Evolutionary conservation across 2,329 filamentous ascomycete genomes (phyloP).

Genomic region (Sporothrix luriei): DNA sequence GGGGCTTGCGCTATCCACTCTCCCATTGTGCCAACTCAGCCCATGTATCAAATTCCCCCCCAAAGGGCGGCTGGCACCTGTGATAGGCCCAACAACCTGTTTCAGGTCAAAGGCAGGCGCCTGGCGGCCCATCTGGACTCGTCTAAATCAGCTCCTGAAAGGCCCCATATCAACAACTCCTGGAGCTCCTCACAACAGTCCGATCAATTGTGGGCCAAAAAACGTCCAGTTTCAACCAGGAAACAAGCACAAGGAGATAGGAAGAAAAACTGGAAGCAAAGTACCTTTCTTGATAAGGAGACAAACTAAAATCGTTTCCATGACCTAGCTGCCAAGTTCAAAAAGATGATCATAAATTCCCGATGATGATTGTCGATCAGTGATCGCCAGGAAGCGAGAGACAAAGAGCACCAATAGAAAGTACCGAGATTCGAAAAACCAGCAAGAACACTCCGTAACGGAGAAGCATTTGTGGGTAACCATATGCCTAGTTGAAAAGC

Average conservation of each 20-base stretch:
- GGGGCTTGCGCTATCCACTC: background rate
- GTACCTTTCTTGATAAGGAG: background rate
- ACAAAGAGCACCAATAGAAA: background rate
- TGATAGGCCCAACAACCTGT: slow-evolving; percentile 14
- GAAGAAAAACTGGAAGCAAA: background rate
- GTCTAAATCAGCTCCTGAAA: too few relatives aligned
- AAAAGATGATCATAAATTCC: background rate
- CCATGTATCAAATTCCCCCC: background rate
- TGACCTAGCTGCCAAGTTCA: background rate
- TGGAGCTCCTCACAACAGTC: background rate
- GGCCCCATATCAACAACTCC: too few relatives aligned
- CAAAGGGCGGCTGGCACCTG: background rate
- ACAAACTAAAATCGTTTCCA: background rate
- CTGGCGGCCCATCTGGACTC: background rate
- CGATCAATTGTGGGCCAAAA: background rate
- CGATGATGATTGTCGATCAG: slow-evolving; percentile 10
- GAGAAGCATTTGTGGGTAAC: too few relatives aligned
- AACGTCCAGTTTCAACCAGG: slow-evolving; percentile 7
- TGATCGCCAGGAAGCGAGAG: slow-evolving; percentile 12
- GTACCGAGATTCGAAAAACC: background rate
- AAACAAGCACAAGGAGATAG: background rate
- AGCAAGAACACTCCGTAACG: too few relatives aligned
- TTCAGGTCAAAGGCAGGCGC: slow-evolving; percentile 23
- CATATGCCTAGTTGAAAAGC: too few relatives aligned
- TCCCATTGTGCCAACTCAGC: too few relatives aligned